These are phyloP conservation scores for Auricularia sp. DNA, from an alignment of 768 basidiomycete species.

Conservation along the genomic window DNA sequence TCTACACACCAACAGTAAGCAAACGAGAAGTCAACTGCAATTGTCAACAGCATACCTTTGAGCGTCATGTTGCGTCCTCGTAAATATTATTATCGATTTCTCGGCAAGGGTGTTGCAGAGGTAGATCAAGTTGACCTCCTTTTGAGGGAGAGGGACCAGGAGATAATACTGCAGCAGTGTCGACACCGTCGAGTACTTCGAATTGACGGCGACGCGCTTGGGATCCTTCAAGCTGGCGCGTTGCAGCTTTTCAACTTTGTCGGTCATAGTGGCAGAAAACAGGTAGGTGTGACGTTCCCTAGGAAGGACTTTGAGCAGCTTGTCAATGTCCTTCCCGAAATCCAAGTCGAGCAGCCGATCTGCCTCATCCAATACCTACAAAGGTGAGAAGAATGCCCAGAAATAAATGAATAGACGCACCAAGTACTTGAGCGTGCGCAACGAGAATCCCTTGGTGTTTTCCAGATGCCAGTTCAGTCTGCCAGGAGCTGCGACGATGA, in stretches of 20 bases:
- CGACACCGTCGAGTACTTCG: constrained; percentile 96
- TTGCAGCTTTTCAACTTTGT: constrained; percentile 93
- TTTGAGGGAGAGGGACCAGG: constrained; percentile 82
- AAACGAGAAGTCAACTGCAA: too few relatives aligned
- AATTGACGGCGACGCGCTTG: constrained; percentile 84
- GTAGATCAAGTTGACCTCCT: constrained; percentile 85
- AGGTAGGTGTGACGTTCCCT: constrained; percentile 91
- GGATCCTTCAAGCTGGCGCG: constrained; percentile 88
- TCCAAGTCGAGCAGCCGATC: constrained; percentile 94
- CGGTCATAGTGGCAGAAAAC: constrained; percentile 98
- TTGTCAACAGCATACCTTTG: constrained; percentile 39
- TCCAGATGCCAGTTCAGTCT: constrained; percentile 89
- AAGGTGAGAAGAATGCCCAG: not conserved
- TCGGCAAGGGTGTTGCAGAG: constrained; percentile 81
- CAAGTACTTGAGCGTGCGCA: constrained; percentile 77
- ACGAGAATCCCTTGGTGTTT: constrained; percentile 92
- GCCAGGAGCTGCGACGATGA: constrained; percentile 93
- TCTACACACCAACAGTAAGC: constrained; percentile 25
- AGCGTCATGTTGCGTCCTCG: constrained; percentile 88
- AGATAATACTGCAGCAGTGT: constrained; percentile 94
- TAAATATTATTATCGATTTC: constrained; percentile 93
- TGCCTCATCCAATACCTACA: constrained; percentile 92
- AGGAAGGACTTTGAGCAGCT: constrained; percentile 90
- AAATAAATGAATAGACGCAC: constrained; percentile 33
- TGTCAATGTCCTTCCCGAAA: constrained; percentile 91